Evolutionary conservation across 495 filamentous ascomycete species (phyloP).

Genomic region (Aspergillus heteromorphus): DNA sequence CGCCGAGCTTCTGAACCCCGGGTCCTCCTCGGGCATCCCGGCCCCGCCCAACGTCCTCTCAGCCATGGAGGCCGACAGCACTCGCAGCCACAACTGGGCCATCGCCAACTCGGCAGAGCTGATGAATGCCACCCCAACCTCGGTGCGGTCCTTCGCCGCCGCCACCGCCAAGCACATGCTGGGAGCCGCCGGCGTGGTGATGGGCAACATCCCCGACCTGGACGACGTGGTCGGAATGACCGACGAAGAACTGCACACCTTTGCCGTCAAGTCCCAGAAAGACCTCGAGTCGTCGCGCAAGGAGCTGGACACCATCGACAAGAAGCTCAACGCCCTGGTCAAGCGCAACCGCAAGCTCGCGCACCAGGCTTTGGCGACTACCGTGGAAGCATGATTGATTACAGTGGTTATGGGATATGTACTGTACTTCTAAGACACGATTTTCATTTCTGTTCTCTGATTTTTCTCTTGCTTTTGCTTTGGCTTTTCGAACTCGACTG

Average conservation of each 20-base stretch:
- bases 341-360: conserved; percentile 47
- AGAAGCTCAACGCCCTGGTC: conserved; percentile 42
- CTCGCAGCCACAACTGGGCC: conserved; percentile 41
- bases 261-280: conserved; percentile 35
- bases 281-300: conserved; percentile 39
- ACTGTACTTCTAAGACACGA: neutral
- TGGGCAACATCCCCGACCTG: conserved; percentile 28
- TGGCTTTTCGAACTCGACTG: neutral
- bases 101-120: conserved; percentile 40
- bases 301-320: conserved; percentile 40
- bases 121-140: conserved; percentile 37
- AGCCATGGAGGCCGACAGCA: conserved; percentile 42
- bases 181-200: conserved; percentile 28
- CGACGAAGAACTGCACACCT: conserved; percentile 35
- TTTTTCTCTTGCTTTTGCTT: neutral
- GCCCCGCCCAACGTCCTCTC: conserved; percentile 38
- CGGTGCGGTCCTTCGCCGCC: conserved; percentile 39
- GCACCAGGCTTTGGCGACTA: conserved; percentile 33
- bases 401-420: neutral
- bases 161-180: conserved; percentile 41
- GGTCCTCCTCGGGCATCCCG: conserved; percentile 5
- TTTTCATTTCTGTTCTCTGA: neutral
- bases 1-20: too few relatives aligned
- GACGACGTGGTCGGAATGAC: conserved; percentile 41
- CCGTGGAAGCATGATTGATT: conserved; percentile 7